Evolutionary conservation across 192 early-diverging fungal species (phyloP), one percentile per base, ranked within the genome.

Genomic region (Lobosporangium transversale): DNA sequence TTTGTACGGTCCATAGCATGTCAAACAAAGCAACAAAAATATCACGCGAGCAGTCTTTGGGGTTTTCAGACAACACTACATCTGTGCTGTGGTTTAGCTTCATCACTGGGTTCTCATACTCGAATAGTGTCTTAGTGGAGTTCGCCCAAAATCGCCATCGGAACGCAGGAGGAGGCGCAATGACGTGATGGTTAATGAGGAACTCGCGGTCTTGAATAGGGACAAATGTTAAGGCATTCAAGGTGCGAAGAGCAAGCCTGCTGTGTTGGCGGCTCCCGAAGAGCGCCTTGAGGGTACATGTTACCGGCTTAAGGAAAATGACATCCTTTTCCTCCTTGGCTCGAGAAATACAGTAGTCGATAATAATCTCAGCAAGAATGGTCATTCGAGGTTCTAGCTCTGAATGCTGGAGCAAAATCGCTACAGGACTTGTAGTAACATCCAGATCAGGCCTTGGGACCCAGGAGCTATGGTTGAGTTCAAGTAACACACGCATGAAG

Each of bases 21-120:
- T 57, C 45, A 31, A 70, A 70, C 1, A 53, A 51, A 0, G 68
- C 68, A 15, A 70, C 68, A 20, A 56, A 70, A 1, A 70, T 1
- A 11, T 57, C 59, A 10, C 47, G 44, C 4, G 57, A 58, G 18
- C 61, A 70, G 26, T 62, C 68, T 17, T 70, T 70, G 0, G 6
- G 43, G 17, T 40, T 50, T 18, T 61, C 35, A 11, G 14, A 27
- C 2, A 18, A 3, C 14, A 24, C n/a, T 1, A 27, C 31, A 12
- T 3, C 1, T 3, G 52, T n/a, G 30, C 15, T 12, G 4, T 12
- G 29, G 20, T 60, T 40, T 3, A 70, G 43, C 21, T 62, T 42
- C 12, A 59, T 0, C 8, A 70, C 55, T n/a, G 59, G 68, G 15
- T 56, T 52, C 32, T 56, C 44, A 45, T 37, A 42, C 24, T 56